Evolutionary conservation across 768 basidiomycete species (phyloP), one percentile per base, ranked within the genome.

Genomic region (Auriscalpium vulgare): DNA sequence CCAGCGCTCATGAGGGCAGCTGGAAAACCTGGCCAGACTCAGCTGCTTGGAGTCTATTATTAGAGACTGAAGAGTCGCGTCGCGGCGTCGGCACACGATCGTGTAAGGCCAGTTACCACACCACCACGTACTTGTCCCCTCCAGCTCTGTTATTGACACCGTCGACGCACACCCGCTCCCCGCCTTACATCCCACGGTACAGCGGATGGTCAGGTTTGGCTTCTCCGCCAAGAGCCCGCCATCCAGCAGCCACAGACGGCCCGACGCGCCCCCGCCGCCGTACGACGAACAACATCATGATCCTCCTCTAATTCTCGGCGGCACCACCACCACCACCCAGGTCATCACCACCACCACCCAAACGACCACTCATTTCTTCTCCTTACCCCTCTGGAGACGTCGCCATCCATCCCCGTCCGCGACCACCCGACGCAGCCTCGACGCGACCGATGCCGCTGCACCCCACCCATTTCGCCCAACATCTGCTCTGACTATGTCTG

Each of bases 341-440:
- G 53, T 49, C n/a, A 51, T 47, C 8, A 77, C 79, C 34, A 73
- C 74, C 21, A 76, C 79, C n/a, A 76, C 77, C 11, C 72, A 74
- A 51, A 76, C 77, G 11, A 72, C 79, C 11, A 77, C 81, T 21
- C 82, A 82, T 68, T 82, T 87, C 69, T 82, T 88, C 68, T 83
- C 85, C 21, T 68, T 84, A 23, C 82, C 85, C 14, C 74, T 77
- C 58, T 86, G 84, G 85, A 79, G 74, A 63, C 84, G 79, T 62
- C 83, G 78, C 57, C 71, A 69, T 34, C 64, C 69, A 36, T 66
- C 70, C 48, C 60, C 66, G 19, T 64, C 72, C 21, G 37, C 60
- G 69, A 43, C 19, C 44, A 52, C 13, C 9, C 72, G 63, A 58
- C 69, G 66, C 55, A 69, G 62, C 54, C 56, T 62, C 9, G 66